Evolutionary conservation across 1,139 yeast genomes (phyloP), one percentile per base, ranked within the genome.

Genomic region (Kodamaea sp.): DNA sequence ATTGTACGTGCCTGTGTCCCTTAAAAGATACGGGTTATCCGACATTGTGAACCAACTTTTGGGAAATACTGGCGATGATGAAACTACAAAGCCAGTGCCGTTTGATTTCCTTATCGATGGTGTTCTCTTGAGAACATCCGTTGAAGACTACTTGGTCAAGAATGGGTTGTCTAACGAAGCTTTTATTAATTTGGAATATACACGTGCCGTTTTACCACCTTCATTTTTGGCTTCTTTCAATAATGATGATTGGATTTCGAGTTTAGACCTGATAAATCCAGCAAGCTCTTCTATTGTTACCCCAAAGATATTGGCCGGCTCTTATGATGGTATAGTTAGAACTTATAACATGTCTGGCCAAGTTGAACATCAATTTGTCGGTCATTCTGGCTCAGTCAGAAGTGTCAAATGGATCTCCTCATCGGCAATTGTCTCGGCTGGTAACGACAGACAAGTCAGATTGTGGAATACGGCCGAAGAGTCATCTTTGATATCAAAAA

Each of bases 181-280:
- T 0, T 79, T 83, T 41, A 63, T 92, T 44, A 81, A 81, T 27
- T 67, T 92, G 41, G 98, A 92, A 58, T 92, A 92, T 64, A 88
- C 96, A 11, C 75, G 96, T 50, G 90, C 96, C 1, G 86, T 90
- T 32, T 74, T 90, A 42, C 98, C 98, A 15, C 99, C 99, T 9
- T 81, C 92, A 30, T 90, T 80, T 57, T 70, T 89, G 48, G 89
- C 95, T 8, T 83, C 96, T 35, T 92, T 83, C 63, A 79, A 83
- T 53, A 90, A 90, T 56, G 96, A 90, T 48, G 99, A 92, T 63
- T 92, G 99, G 99, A 80, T 94, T 27, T 85, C 96, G 7, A 76
- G 95, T 1, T 74, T 90, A 33, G 79, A 80, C 54, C 63, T 81
- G 27, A 62, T 67, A 45, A 65, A 69, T 50, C 55, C 66, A 7